Base-by-base conservation (phyloP, 2,329 filamentous ascomycete genomes). In the Fusarium concolor region DNA sequence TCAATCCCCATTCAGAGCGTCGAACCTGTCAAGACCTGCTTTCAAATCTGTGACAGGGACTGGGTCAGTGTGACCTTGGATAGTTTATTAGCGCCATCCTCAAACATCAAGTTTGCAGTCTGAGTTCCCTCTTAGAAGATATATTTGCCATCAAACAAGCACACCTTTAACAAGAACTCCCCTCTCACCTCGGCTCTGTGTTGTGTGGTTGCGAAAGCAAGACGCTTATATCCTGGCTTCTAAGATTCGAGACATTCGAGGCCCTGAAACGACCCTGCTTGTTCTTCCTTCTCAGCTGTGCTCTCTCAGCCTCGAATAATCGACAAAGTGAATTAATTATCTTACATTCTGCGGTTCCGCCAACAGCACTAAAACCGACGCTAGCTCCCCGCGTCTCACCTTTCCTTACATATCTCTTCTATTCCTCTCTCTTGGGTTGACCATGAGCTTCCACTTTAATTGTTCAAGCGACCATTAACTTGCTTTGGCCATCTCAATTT, bases 301-400 rank as follows among this genome's bases (percentile, higher is more conserved):
- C 60, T 52, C 28, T 42, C 47, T 51, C 45, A 41, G 24, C 28
- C 44, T 68, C 44, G 50, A 66, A 52, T 33, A 15, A 31, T 46
- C 37, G 18, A 53, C 35, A 18, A 55, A 46, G 42, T 42, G 42
- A 57, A 58, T 56, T 54, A 14, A 11, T 14, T 31, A 47, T 28
- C 26, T 26, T 26, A 9, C 26, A 26, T 26, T 47, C 55, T 70
- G 67, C 57, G 65, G 57, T 72, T 71, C 68, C 68, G 71, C 71
- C 66, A 68, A 65, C 54, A 38, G 35, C 63, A 73, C 70, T 74
- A 73, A 73, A 59, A 49, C 37, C 63, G 52, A 60, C 71, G 43
- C 70, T 74, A 74, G 67, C 72, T 74, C 71, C 70, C 72, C 72
- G 63, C 71, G 68, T 74, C 70, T 74, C 60, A 71, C 70, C 68